Conservation (phyloP, 2,329 filamentous ascomycete genomes). For the Monilinia fructicola region DNA sequence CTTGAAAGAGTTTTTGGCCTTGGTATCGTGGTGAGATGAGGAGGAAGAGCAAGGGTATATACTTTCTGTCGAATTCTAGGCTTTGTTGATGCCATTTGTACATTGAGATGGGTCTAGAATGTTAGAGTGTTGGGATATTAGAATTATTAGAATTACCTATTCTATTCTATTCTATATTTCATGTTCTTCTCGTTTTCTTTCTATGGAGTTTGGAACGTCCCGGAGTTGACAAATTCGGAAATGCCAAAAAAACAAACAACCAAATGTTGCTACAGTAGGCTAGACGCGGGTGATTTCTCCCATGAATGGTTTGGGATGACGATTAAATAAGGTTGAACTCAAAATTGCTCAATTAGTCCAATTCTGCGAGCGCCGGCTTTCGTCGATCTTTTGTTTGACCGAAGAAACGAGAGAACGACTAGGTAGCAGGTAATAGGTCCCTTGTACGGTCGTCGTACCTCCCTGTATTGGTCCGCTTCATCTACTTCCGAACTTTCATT, state of each 20-base stretch:
- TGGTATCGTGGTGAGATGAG: background rate
- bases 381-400: conserved; percentile 4
- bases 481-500: background rate
- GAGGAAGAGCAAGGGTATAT: background rate
- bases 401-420: background rate
- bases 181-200: no score
- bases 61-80: no score
- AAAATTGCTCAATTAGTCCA: background rate
- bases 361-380: background rate
- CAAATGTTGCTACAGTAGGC: no score
- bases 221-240: no score
- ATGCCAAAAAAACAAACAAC: no score
- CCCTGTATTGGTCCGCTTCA: background rate
- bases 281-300: no score
- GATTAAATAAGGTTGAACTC: background rate
- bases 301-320: no score
- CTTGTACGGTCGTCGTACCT: background rate
- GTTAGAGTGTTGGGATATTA: background rate
- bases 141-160: no score
- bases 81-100: background rate
- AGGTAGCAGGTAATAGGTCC: no score
- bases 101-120: background rate
- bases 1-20: background rate
- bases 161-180: no score
- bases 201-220: no score